phyloP scores from a whole-genome alignment of 768 basidiomycete genomes.

The Leccinum subtestaceum region DNA sequence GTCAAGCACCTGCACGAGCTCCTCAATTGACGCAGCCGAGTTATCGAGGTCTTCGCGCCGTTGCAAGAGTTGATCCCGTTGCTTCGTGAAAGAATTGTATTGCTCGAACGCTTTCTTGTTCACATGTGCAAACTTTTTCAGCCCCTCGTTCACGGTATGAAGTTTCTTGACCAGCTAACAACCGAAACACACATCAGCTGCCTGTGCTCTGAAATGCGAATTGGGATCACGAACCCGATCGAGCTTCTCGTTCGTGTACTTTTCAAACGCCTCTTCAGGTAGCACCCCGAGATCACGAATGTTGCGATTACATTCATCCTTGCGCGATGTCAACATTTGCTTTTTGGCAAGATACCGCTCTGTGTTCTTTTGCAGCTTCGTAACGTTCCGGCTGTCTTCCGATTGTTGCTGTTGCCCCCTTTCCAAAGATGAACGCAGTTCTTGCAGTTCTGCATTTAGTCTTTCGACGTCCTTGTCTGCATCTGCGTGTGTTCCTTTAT shows the following conservation, averaged over 20 bases:
- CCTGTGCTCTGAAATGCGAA: neutral
- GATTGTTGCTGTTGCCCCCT: slow-evolving; percentile 75
- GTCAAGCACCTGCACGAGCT: slow-evolving; percentile 90
- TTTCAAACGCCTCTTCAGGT: slow-evolving; percentile 96
- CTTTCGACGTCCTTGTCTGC: slow-evolving; percentile 74
- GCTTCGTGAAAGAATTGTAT: slow-evolving; percentile 96
- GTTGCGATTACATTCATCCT: slow-evolving; percentile 93
- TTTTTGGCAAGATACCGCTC: slow-evolving; percentile 93
- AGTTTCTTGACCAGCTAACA: slow-evolving; percentile 85
- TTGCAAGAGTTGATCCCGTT: slow-evolving; percentile 84
- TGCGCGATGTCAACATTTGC: slow-evolving; percentile 77
- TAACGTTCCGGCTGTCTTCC: slow-evolving; percentile 83
- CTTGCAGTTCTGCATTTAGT: slow-evolving; percentile 59
- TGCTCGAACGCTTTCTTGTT: slow-evolving; percentile 99
- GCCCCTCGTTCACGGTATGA: slow-evolving; percentile 85
- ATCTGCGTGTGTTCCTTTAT: slow-evolving; percentile 36
- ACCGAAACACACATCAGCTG: slow-evolving; percentile 6
- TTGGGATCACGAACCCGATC: slow-evolving; percentile 63
- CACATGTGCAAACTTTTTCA: slow-evolving; percentile 97
- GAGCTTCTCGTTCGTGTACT: slow-evolving; percentile 85
- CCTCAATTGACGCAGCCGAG: slow-evolving; percentile 85
- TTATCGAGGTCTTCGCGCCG: slow-evolving; percentile 90
- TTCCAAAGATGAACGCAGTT: slow-evolving; percentile 64
- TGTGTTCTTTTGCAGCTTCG: slow-evolving; percentile 91
- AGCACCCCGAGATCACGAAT: slow-evolving; percentile 95